Evolutionary conservation across 768 basidiomycete genomes (phyloP), one percentile per base, ranked within the genome.

Genomic region (Auricularia heimuer): DNA sequence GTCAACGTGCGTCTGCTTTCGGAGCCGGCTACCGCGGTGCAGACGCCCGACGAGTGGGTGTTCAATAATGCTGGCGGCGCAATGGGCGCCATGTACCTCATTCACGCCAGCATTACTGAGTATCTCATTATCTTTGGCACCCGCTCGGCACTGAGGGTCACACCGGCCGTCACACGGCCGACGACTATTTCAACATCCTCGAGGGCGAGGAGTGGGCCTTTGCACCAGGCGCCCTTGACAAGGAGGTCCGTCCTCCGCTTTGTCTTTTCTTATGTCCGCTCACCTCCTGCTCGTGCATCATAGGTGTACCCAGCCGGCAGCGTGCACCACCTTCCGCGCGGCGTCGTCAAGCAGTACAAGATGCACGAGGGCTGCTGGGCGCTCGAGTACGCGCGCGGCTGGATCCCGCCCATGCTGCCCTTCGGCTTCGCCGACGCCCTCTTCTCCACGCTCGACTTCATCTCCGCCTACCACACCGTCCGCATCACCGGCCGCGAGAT

Each of bases 21-120:
- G 29, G 39, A 84, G 62, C 81, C 82, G 70, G 62, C 76, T n/a
- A 70, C 88, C 77, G 60, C 37, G 62, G 16, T 51, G 39, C 39
- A 7, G 8, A 58, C 37, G 75, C 66, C 73, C 82, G 24, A 78
- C 79, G 94, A 98, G 71, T 98, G 96, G 96, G 84, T 97, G 33
- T 90, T 96, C 77, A 98, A 87, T 80, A 98, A 98, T 70, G 95
- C 96, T 0, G 97, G 95, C 11, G 97, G 97, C 66, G 94, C 94
- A 0, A 98, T 96, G 95, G 94, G 94, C 54, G 88, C 88, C 39
- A 98, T 99, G 96, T 97, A 94, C 75, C 83, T 98, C 76, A 92
- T 98, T 68, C 97, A 98, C 71, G 93, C 96, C 18, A 89, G 86
- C 77, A 88, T 99, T 70, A 98, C 96, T 10, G 97, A 99, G 79